Base-by-base conservation (phyloP, 2,329 filamentous ascomycete species). In the Fusarium sp. region DNA sequence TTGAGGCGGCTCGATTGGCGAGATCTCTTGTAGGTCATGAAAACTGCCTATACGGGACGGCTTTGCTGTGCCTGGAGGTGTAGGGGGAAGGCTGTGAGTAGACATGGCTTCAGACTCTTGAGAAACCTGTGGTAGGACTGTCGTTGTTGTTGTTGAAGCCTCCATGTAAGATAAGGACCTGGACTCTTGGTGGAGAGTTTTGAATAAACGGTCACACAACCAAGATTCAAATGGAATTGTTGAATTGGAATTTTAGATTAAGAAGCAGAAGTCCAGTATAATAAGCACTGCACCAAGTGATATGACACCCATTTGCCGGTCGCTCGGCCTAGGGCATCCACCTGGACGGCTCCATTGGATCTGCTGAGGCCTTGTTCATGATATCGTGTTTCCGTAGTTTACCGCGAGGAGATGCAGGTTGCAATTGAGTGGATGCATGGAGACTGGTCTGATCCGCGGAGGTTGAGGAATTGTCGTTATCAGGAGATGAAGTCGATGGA, bases 21-120 rank as follows among this genome's bases (percentile, higher is more conserved):
- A 37, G 24, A 52, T 32, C 6, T 67, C 50, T 47, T 69, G 50
- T 26, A 68, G 44, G 47, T 74, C 56, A 30, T 68, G 74, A 68
- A 76, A 72, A 59, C 77, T 82, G 41, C 74, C 75, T 58, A 74
- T 76, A 47, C 77, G 74, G 37, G 79, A 81, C 39, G 65, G 72
- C 50, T 76, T 80, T 28, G 77, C 78, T 40, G 80, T 83, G 26
- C 75, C 72, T 33, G 81, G 78, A 2, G 81, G 81, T 17, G 77
- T 80, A 6, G 81, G 80, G 6, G 81, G 81, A 14, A 80, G 74
- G 30, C 59, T 48, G 15, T 62, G 66, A 43, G 41, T 50, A 47
- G 50, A 26, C 32, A 47, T 57, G 33, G 54, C 47, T 56, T 65
- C 41, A 22, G 59, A 55, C 20, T 59, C 46, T 47, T 67, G 65